A percentile compares a stretch with the other conserved stretches of the same genome.
Evolutionary conservation across 2,329 filamentous ascomycete species (phyloP).

Genomic region (Monilinia vaccinii-corymbosi): DNA sequence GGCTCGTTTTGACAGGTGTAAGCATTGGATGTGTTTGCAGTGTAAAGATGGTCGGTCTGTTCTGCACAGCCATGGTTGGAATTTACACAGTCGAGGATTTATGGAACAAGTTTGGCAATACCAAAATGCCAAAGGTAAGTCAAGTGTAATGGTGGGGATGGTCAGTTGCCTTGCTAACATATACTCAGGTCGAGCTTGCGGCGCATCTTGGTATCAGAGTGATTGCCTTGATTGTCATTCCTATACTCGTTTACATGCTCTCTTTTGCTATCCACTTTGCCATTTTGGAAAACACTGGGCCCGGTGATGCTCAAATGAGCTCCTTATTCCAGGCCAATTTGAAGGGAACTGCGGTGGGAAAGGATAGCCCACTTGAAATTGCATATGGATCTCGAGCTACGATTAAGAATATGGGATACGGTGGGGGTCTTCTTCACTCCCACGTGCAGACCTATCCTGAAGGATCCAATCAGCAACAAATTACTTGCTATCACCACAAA

Average conservation of each 20-base stretch:
- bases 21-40: slow-evolving; percentile 98
- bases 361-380: slow-evolving; percentile 87
- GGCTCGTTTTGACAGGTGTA: slow-evolving; percentile 86
- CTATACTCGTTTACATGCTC: slow-evolving; percentile 85
- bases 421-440: slow-evolving; percentile 89
- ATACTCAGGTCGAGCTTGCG: slow-evolving; percentile 48
- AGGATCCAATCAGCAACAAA: slow-evolving; percentile 87
- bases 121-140: slow-evolving; percentile 74
- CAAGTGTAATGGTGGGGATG: background rate
- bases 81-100: slow-evolving; percentile 94
- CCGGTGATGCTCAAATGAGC: slow-evolving; percentile 99
- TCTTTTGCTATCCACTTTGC: slow-evolving; percentile 94
- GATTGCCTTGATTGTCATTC: slow-evolving; percentile 79
- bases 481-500: slow-evolving; percentile 99
- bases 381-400: slow-evolving; percentile 83
- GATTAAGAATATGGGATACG: slow-evolving; percentile 99
- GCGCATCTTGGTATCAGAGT: slow-evolving; percentile 75
- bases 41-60: slow-evolving; percentile 96
- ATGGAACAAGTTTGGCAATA: slow-evolving; percentile 95
- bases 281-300: slow-evolving; percentile 85
- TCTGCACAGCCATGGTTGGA: slow-evolving; percentile 89
- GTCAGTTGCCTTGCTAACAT: slow-evolving; percentile 17
- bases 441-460: slow-evolving; percentile 95
- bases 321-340: slow-evolving; percentile 98
- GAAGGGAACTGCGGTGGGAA: slow-evolving; percentile 84